These are phyloP conservation scores for Scedosporium apiospermum DNA, from an alignment of 2,329 filamentous ascomycete genomes.

Conservation along the genomic window DNA sequence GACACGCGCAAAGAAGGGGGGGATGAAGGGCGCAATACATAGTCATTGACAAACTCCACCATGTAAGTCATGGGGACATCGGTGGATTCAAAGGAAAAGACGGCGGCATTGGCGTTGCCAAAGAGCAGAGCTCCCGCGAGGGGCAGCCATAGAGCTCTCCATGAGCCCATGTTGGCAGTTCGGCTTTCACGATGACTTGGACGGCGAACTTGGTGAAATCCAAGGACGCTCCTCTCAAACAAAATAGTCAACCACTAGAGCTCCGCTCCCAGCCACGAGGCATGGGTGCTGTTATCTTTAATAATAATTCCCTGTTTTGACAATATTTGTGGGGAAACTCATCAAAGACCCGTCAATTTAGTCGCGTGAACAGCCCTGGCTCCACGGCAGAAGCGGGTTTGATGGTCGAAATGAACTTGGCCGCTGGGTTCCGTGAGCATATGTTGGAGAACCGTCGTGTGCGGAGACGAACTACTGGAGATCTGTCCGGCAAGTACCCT, in stretches of 20 bases:
- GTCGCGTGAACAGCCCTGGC: neutral
- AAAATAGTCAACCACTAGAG: neutral
- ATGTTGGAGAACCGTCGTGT: neutral
- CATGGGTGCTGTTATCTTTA: neutral
- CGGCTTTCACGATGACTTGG: neutral
- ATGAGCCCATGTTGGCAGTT: neutral
- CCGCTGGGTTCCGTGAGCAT: too few relatives aligned
- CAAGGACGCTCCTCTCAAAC: neutral
- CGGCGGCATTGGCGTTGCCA: neutral
- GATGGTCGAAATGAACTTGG: too few relatives aligned
- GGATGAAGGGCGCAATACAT: neutral
- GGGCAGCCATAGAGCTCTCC: neutral
- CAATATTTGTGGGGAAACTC: neutral
- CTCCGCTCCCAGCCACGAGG: neutral
- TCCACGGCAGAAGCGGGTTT: neutral
- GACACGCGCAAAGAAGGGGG: neutral
- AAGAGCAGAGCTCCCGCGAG: conserved; percentile 1
- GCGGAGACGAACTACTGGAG: neutral
- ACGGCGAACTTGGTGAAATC: neutral
- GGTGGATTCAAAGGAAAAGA: neutral
- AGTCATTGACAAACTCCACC: conserved; percentile 6
- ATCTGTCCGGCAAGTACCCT: neutral
- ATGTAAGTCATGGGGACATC: conserved; percentile 3
- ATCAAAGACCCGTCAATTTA: neutral
- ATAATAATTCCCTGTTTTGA: neutral